phyloP scores from a whole-genome alignment of 805 yeast species.

The Kazachstania kunashirensis region DNA sequence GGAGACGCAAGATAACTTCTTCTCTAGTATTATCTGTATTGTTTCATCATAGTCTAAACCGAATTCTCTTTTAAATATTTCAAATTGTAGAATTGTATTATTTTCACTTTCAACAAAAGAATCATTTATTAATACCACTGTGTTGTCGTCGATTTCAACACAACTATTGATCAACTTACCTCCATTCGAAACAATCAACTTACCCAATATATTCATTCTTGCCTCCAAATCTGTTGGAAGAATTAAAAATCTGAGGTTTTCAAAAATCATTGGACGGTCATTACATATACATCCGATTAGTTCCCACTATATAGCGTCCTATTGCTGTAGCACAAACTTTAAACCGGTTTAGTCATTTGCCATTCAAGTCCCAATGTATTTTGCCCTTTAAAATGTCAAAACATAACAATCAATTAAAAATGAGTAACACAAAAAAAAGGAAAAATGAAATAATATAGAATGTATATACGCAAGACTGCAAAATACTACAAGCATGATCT shows the following conservation, averaged over 20 bases:
- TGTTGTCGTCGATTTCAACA: constrained; percentile 4
- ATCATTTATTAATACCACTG: constrained; percentile 18
- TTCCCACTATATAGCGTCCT: background rate
- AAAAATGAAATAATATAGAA: too few species aligned
- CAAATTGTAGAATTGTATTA: constrained; percentile 6
- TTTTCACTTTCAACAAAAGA: constrained; percentile 14
- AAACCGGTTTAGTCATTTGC: too few species aligned
- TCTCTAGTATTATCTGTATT: constrained; percentile 6
- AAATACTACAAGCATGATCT: too few species aligned
- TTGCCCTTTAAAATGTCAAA: too few species aligned
- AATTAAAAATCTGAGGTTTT: constrained; percentile 7
- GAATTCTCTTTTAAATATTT: constrained; percentile 19
- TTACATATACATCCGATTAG: background rate
- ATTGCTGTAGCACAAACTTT: background rate
- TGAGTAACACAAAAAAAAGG: too few species aligned
- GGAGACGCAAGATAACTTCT: constrained; percentile 9
- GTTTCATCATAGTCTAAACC: constrained; percentile 7
- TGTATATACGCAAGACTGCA: too few species aligned
- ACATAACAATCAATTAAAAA: too few species aligned
- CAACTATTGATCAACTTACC: constrained; percentile 11
- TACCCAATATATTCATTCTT: constrained; percentile 9
- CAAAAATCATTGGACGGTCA: constrained; percentile 4
- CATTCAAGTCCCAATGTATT: too few species aligned
- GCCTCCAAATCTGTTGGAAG: constrained; percentile 17
- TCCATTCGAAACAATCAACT: constrained; percentile 15